These are phyloP conservation scores for Alternaria panax DNA, from an alignment of 2,329 filamentous ascomycete genomes.

Conservation along the genomic window DNA sequence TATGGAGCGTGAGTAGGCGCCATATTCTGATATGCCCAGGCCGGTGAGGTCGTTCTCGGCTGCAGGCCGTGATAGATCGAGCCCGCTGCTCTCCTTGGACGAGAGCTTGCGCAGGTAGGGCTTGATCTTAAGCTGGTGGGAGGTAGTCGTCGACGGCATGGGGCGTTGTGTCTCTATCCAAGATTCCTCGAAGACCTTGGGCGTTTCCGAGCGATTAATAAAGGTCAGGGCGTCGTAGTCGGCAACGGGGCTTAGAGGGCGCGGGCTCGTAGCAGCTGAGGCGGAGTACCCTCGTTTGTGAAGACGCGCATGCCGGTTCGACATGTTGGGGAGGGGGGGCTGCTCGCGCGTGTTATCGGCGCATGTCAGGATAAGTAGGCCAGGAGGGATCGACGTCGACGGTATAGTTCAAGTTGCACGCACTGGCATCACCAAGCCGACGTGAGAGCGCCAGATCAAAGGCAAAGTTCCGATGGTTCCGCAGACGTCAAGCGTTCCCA, in stretches of 20 bases:
- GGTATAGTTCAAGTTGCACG: background rate
- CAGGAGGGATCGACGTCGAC: background rate
- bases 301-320: constrained; percentile 43
- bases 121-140: constrained; percentile 58
- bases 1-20: constrained; percentile 49
- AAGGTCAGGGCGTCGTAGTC: constrained; percentile 41
- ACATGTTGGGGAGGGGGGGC: constrained; percentile 15
- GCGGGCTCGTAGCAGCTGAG: constrained; percentile 46
- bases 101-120: constrained; percentile 64
- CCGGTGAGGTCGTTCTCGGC: constrained; percentile 63
- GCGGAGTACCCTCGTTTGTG: constrained; percentile 52
- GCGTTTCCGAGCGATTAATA: constrained; percentile 46
- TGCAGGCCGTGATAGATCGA: constrained; percentile 63
- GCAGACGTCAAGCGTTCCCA: constrained; percentile 4
- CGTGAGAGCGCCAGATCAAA: background rate
- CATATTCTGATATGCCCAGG: constrained; percentile 62
- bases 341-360: constrained; percentile 15
- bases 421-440: constrained; percentile 17
- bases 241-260: constrained; percentile 43
- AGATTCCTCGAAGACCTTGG: constrained; percentile 46
- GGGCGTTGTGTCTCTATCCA: constrained; percentile 39
- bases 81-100: constrained; percentile 56
- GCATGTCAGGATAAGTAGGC: constrained; percentile 15
- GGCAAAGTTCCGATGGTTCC: constrained; percentile 14
- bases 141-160: constrained; percentile 31